Evolutionary conservation across 2,329 filamentous ascomycete genomes (phyloP), one percentile per base, ranked within the genome.

Genomic region (Talaromyces marneffei): DNA sequence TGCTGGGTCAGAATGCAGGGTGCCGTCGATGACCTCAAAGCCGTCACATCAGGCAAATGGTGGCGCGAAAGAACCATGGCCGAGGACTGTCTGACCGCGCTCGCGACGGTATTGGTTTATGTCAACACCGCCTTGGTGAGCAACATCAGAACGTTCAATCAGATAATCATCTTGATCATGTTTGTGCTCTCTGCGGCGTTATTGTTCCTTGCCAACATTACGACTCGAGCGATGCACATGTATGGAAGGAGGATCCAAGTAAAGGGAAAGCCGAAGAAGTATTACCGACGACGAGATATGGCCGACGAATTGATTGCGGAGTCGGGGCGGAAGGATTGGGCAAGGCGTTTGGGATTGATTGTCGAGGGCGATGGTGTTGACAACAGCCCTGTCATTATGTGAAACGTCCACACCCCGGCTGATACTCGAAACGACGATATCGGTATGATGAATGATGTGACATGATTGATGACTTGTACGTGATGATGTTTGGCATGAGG

Each of bases 41-140:
- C 84, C 31, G 78, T 87, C 42, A 87, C 84, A 1, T 80, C 82
- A 2, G 80, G 82, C 2, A 67, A 77, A 29, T 87, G 84, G 85
- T 71, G 88, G 50, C 75, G 79, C 10, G 74, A 79, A 40, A 79
- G 82, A 69, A 83, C 80, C 0, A 71, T 76, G 27, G 52, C 78
- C 2, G 81, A 87, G 64, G 77, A 79, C 31, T 83, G 80, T 66
- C 71, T 83, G 57, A 80, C 82, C 63, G 82, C 82, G 0, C 68
- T 74, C 0, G 80, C 83, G 9, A 86, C 84, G 65, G 65, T 87
- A 52, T 74, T 84, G 60, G 83, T 87, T 3, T 87, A 85, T 67
- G 66, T 85, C 2, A 81, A 82, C 46, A 83, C 82, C 5, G 79
- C 80, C 1, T 70, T 86, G 20, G 80, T 81, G 61, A 82, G 79